These are phyloP conservation scores for Talaromyces sp. DNA, from an alignment of 2,329 filamentous ascomycete species.

Conservation along the genomic window DNA sequence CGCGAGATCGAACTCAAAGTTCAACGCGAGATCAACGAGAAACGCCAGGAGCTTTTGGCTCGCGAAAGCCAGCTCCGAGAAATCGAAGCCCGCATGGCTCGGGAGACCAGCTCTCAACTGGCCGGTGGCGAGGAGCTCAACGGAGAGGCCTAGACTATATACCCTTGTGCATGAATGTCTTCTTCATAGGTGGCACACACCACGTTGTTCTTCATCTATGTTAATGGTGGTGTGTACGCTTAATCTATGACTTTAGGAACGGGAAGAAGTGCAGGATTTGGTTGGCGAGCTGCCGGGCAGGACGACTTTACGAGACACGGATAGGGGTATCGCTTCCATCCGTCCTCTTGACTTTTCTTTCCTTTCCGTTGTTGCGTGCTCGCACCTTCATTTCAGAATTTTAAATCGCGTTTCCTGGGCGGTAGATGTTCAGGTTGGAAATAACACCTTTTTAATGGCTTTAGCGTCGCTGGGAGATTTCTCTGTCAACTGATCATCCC, in stretches of 20 bases:
- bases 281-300: slow-evolving; percentile 15
- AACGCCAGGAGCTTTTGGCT: slow-evolving; percentile 94
- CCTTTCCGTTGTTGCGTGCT: slow-evolving; percentile 16
- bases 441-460: slow-evolving; percentile 30
- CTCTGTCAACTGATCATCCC: slow-evolving; percentile 18
- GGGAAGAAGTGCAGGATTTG: slow-evolving; percentile 3
- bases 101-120: slow-evolving; percentile 59
- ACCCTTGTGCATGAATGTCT: slow-evolving; percentile 22
- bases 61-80: slow-evolving; percentile 98
- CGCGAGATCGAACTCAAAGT: slow-evolving; percentile 99
- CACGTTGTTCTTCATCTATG: slow-evolving; percentile 26
- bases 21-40: slow-evolving; percentile 99
- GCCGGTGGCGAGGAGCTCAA: slow-evolving; percentile 24
- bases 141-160: slow-evolving; percentile 28
- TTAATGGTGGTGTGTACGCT: slow-evolving; percentile 30
- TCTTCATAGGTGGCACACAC: slow-evolving; percentile 23
- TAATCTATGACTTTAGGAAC: slow-evolving; percentile 15
- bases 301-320: slow-evolving; percentile 27
- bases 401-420: slow-evolving; percentile 17
- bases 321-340: background rate
- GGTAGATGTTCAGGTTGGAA: slow-evolving; percentile 21
- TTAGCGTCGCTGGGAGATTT: slow-evolving; percentile 19
- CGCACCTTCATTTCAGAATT: background rate
- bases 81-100: slow-evolving; percentile 95
- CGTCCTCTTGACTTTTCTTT: slow-evolving; percentile 13